Conservation (phyloP, 2,329 filamentous ascomycete genomes). For the Basipetospora chlamydospora region DNA sequence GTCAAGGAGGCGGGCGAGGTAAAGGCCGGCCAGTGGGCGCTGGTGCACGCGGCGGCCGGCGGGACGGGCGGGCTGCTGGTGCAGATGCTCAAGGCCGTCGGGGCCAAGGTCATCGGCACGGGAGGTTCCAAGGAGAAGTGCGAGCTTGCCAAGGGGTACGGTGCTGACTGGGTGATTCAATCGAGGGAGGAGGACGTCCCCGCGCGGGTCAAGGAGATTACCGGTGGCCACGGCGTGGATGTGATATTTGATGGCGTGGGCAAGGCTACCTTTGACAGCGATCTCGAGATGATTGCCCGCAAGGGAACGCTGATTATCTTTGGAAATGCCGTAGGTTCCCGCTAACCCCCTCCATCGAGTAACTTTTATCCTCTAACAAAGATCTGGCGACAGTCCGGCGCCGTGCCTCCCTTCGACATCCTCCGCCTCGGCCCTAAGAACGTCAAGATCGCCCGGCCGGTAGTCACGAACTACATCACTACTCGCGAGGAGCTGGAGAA, state of each 20-base stretch:
- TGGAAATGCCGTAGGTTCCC: slow-evolving; percentile 54
- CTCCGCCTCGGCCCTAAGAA: slow-evolving; percentile 56
- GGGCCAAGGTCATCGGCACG: slow-evolving; percentile 67
- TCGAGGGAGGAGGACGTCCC: slow-evolving; percentile 37
- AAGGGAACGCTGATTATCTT: slow-evolving; percentile 70
- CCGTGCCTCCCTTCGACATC: slow-evolving; percentile 52
- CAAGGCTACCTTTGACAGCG: slow-evolving; percentile 68
- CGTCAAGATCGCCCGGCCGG: slow-evolving; percentile 60
- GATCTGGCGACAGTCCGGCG: slow-evolving; percentile 35
- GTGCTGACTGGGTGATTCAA: slow-evolving; percentile 52
- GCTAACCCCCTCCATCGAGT: slow-evolving; percentile 1
- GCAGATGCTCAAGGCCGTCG: slow-evolving; percentile 58
- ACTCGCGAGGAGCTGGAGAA: slow-evolving; percentile 56
- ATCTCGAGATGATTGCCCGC: slow-evolving; percentile 55
- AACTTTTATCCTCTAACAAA: slow-evolving; percentile 6
- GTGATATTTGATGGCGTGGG: slow-evolving; percentile 81
- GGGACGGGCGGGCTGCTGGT: slow-evolving; percentile 64
- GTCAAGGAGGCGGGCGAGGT: slow-evolving; percentile 65
- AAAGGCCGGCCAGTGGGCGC: slow-evolving; percentile 62
- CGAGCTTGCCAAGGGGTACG: slow-evolving; percentile 51
- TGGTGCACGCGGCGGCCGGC: slow-evolving; percentile 76
- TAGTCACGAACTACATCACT: slow-evolving; percentile 54
- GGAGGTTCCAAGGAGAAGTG: slow-evolving; percentile 62
- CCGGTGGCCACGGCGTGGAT: slow-evolving; percentile 54
- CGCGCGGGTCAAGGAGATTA: slow-evolving; percentile 50